Base-by-base conservation (phyloP, 2,329 filamentous ascomycete genomes). In the Corniculantispora saksenae region DNA sequence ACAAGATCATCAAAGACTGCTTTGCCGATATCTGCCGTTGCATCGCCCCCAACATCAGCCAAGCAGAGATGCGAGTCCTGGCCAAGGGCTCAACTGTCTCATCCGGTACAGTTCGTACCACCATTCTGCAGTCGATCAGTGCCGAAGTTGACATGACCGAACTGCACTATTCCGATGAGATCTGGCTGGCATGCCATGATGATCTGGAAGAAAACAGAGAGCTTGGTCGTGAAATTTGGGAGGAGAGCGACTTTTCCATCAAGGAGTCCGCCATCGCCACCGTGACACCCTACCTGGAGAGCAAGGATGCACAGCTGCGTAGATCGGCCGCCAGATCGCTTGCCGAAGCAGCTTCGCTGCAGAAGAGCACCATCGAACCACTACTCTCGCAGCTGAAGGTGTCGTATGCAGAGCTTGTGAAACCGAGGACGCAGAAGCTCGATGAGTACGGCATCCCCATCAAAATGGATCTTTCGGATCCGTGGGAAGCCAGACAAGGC, bases 381-480 rank as follows among this genome's bases (percentile, higher is more conserved):
- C 82, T 93, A 8, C 78, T 97, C 17, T 78, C 83, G 51, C 83
- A 84, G 62, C 82, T 99, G 25, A 84, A 93, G 72, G 79, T 84
- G 6, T 87, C 86, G 2, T 99, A 99, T 75, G 77, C 84, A 53
- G 89, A 94, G 68, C 86, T 94, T 69, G 90, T 92, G 8, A 96
- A 95, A 75, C 91, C 93, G 1, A 89, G 91, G 66, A 86, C 91
- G 55, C 92, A 93, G 13, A 89, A 94, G 72, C 88, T 94, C 47
- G 94, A 99, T 74, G 91, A 94, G 68, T 98, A 93, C 74, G 95
- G 96, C 62, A 97, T 99, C 91, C 91, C 93, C 3, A 90, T 89
- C 72, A 98, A 97, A 79, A 89, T 90, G 74, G 92, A 98, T 69
- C 82, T 93, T 13, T 86, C 91, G 6, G 95, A 99, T 77, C 91